These are phyloP conservation scores for Sporothrix pseudoabietina DNA, from an alignment of 2,329 filamentous ascomycete species.

Conservation along the genomic window DNA sequence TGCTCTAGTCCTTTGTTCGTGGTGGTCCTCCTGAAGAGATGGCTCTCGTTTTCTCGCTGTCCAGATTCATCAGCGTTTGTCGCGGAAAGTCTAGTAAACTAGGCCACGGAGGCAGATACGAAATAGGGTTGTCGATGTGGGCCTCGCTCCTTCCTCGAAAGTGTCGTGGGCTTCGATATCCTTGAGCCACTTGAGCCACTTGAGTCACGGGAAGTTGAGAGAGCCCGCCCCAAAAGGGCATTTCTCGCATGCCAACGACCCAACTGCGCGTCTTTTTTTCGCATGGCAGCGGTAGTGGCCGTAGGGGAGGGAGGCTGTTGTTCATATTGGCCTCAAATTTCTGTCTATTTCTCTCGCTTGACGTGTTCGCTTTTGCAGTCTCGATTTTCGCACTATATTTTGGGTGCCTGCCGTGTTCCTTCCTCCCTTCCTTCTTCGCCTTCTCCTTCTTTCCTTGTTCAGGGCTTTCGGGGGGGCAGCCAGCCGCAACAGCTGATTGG, in stretches of 20 bases:
- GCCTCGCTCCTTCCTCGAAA: neutral
- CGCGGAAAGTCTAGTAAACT: neutral
- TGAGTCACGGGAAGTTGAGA: neutral
- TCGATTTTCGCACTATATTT: neutral
- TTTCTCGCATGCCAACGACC: neutral
- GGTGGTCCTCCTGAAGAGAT: neutral
- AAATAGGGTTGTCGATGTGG: constrained; percentile 1
- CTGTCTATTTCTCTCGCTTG: neutral
- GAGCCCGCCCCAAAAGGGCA: neutral
- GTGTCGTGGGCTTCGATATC: neutral
- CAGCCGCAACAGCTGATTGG: constrained; percentile 3
- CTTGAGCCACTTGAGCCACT: neutral
- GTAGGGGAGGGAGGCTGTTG: neutral
- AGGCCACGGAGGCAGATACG: neutral
- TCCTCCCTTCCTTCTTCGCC: neutral
- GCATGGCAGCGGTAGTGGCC: constrained; percentile 16
- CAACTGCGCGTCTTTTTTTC: constrained; percentile 4
- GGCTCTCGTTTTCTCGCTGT: neutral
- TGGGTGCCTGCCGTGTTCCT: neutral
- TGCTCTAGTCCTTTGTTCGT: neutral
- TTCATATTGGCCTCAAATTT: neutral
- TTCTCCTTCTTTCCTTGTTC: constrained; percentile 17
- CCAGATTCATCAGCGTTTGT: neutral
- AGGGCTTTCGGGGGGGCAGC: neutral
- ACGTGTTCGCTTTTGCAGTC: neutral